phyloP scores from a whole-genome alignment of 164 flowering plant species.

The Umbilicus rupestris region DNA sequence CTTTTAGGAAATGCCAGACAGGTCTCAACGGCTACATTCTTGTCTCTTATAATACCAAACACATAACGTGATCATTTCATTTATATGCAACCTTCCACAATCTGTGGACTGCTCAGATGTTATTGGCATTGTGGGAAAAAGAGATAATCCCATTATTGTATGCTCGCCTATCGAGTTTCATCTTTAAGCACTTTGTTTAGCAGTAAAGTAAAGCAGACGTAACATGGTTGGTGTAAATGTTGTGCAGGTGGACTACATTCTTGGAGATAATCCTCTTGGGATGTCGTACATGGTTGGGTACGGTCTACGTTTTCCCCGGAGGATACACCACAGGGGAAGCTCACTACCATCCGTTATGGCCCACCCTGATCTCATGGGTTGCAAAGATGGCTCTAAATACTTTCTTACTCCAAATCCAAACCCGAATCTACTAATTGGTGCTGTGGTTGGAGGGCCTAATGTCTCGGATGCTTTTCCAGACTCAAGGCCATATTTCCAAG shows the following conservation, averaged over 20 bases:
- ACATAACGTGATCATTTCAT: no score
- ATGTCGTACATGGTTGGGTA: conserved; percentile 98
- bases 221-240: background rate
- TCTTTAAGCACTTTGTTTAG: background rate
- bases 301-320: conserved; percentile 60
- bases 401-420: conserved; percentile 69
- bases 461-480: conserved; percentile 70
- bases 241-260: conserved; percentile 86
- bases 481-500: conserved; percentile 71
- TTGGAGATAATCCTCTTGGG: conserved; percentile 77
- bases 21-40: background rate
- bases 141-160: background rate
- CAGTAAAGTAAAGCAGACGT: background rate
- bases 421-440: conserved; percentile 76
- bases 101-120: background rate
- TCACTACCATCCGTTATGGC: conserved; percentile 59
- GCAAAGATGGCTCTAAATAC: conserved; percentile 68
- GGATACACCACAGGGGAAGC: conserved; percentile 85
- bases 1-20: background rate
- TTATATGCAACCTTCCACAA: background rate
- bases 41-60: background rate
- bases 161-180: background rate
- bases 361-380: conserved; percentile 68
- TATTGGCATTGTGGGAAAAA: background rate
- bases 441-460: conserved; percentile 95